phyloP scores from a whole-genome alignment of 768 basidiomycete species.

The Candolleomyces aberdarensis region DNA sequence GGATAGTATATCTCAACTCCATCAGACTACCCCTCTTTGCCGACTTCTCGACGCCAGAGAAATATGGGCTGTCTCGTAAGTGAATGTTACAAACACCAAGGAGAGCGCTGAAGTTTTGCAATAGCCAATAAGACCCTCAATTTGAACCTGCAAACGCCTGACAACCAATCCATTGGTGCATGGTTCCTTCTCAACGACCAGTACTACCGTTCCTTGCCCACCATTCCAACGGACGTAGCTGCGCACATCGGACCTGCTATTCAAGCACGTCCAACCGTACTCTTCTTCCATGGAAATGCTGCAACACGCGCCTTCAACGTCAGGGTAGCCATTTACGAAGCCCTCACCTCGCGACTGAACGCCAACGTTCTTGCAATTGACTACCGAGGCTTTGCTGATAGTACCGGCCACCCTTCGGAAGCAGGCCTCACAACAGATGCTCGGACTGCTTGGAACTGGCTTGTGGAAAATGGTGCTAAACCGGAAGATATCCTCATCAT shows the following conservation, averaged over 20 bases:
- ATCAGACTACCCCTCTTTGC: slow-evolving; percentile 61
- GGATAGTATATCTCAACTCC: slow-evolving; percentile 59
- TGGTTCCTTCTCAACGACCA: slow-evolving; percentile 79
- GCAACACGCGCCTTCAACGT: slow-evolving; percentile 68
- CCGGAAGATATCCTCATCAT: slow-evolving; percentile 65
- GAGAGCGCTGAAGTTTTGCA: neutral
- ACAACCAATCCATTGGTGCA: slow-evolving; percentile 79
- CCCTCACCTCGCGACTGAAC: slow-evolving; percentile 60
- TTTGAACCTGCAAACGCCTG: slow-evolving; percentile 63
- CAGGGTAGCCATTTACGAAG: slow-evolving; percentile 68
- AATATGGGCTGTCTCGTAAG: slow-evolving; percentile 78
- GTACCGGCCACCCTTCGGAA: slow-evolving; percentile 74
- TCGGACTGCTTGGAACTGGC: slow-evolving; percentile 77
- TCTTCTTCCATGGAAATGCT: slow-evolving; percentile 93
- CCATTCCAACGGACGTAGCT: slow-evolving; percentile 33
- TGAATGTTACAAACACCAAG: slow-evolving; percentile 11
- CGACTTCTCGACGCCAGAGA: slow-evolving; percentile 66
- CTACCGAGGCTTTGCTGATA: slow-evolving; percentile 92
- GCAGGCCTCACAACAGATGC: slow-evolving; percentile 72
- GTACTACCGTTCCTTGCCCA: slow-evolving; percentile 50
- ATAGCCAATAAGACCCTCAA: slow-evolving; percentile 78
- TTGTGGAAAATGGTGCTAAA: slow-evolving; percentile 54
- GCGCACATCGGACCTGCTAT: slow-evolving; percentile 54
- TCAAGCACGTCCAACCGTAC: slow-evolving; percentile 61
- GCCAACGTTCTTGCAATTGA: slow-evolving; percentile 84